Evolutionary conservation across 2,329 filamentous ascomycete species (phyloP), one percentile per base, ranked within the genome.

Genomic region (Coniochaeta sp.): DNA sequence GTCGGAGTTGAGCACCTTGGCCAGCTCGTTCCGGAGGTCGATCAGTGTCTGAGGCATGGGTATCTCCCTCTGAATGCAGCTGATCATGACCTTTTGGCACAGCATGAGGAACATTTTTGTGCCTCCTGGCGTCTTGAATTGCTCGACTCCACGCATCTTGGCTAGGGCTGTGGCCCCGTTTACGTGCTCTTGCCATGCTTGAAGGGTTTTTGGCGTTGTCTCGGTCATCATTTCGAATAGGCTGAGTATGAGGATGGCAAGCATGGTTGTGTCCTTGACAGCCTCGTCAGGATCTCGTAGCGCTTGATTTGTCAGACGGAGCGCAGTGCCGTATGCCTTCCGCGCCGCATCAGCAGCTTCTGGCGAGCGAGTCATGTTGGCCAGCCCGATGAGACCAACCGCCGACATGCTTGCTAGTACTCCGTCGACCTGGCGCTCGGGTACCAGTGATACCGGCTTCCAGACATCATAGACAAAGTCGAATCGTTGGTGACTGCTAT

Each of bases 191-290:
- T 80, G 76, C 77, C 81, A 84, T 12, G 79, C 79, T 58, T 74
- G 70, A 64, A 82, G 72, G 0, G 79, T 82, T 58, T 76, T 73
- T 8, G 74, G 70, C 7, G 73, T 76, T 22, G 71, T 74, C 17
- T 80, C 80, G 12, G 79, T 77, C 62, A 84, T 73, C 64, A 79
- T 80, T 67, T 84, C 81, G 63, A 80, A 85, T 5, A 81, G 78
- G 50, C 80, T 77, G 6, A 85, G 73, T 54, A 85, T 78, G 55
- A 84, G 73, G 17, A 84, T 77, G 0, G 74, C 77, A 34, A 79
- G 77, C 75, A 85, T 78, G 0, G 82, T 84, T 47, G 74, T 79
- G 63, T 79, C 79, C 64, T 77, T 79, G 66, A 75, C 67, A 11
- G 72, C 75, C 60, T 79, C 74, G 16, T 62, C 65, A 0, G 80